Evolutionary conservation across 306 rosid genomes (phyloP).

Genomic region (Casuarina equisetifolia): DNA sequence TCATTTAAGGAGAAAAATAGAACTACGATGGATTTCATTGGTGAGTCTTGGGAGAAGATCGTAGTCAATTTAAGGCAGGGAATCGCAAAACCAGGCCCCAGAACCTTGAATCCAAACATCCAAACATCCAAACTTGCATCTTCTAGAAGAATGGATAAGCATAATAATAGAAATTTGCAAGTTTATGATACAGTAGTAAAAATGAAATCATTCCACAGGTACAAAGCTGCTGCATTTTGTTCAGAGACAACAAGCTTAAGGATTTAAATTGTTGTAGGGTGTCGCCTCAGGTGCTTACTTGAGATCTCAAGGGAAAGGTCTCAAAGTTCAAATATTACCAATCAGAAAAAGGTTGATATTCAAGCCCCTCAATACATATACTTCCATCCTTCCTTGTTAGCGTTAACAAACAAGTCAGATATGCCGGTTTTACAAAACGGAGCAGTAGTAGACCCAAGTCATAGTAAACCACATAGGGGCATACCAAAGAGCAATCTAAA

Average conservation of each 20-base stretch:
- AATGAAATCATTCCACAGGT: background rate
- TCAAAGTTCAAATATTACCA: background rate
- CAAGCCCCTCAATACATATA: background rate
- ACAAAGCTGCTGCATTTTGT: background rate
- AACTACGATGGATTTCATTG: background rate
- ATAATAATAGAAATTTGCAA: background rate
- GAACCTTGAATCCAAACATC: background rate
- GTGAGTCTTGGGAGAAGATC: background rate
- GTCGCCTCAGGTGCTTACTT: too few species aligned
- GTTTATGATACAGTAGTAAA: background rate
- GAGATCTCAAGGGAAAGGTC: background rate
- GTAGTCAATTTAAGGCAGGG: background rate
- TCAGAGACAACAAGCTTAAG: background rate
- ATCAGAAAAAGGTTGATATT: background rate
- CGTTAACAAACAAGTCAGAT: background rate
- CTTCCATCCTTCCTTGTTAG: background rate
- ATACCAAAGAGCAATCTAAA: background rate
- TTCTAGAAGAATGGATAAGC: background rate
- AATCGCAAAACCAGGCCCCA: background rate
- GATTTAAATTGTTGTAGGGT: background rate
- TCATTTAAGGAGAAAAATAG: background rate
- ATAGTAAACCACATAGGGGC: background rate
- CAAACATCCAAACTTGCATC: background rate
- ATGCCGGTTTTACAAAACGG: background rate
- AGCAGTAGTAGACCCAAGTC: background rate